Evolutionary conservation across 371 early-diverging fungal species (phyloP).

Genomic region (Saksenaea oblongispora): DNA sequence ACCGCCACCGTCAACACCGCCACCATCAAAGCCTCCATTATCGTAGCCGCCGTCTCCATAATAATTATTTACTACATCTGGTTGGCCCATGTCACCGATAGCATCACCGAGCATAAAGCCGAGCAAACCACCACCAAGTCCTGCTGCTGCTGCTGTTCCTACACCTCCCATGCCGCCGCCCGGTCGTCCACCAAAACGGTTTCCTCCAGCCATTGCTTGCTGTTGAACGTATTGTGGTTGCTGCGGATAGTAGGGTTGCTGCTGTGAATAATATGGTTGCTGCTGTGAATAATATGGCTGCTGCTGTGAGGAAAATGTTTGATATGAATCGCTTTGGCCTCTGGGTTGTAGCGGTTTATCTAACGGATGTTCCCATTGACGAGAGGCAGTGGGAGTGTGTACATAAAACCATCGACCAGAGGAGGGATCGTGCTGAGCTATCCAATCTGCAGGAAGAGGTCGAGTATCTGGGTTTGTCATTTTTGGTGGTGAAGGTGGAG

Average conservation of each 20-base stretch:
- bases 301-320: neutral
- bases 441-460: constrained; percentile 43
- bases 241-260: constrained; percentile 26
- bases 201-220: constrained; percentile 7
- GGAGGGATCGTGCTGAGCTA: constrained; percentile 43
- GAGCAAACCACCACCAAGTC: constrained; percentile 40
- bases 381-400: constrained; percentile 44
- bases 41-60: constrained; percentile 32
- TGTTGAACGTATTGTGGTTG: constrained; percentile 19
- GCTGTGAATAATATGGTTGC: constrained; percentile 3
- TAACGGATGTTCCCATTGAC: constrained; percentile 54
- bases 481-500: constrained; percentile 37
- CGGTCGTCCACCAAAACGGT: constrained; percentile 13
- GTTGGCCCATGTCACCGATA: constrained; percentile 18
- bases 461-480: constrained; percentile 39
- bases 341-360: constrained; percentile 23
- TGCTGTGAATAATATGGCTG: constrained; percentile 6
- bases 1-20: constrained; percentile 31
- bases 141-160: constrained; percentile 35
- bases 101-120: constrained; percentile 43
- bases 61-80: constrained; percentile 34
- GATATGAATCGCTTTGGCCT: constrained; percentile 20
- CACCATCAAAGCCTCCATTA: constrained; percentile 32
- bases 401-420: constrained; percentile 47
- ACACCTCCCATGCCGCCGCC: constrained; percentile 27